Base-by-base conservation (phyloP, 495 filamentous ascomycete genomes). In the Neurospora hispaniola region DNA sequence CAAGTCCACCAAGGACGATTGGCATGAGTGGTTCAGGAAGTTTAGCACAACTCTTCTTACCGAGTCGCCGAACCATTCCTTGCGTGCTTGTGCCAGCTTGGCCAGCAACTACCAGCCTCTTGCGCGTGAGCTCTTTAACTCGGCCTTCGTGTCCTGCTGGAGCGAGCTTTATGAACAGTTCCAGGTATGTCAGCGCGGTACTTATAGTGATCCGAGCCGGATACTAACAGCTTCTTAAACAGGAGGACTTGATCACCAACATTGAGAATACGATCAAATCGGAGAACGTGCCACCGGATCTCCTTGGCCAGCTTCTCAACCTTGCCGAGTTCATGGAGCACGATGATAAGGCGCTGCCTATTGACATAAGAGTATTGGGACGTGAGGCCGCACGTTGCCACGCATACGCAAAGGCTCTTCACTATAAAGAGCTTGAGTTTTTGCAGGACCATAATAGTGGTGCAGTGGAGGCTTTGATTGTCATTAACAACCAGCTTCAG, bases 271-370 rank as follows among this genome's bases (percentile, higher is more conserved):
- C 96, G 0, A 90, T 99, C 74, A 93, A 92, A 66, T 97, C 94
- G 3, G 90, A 93, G 27, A 91, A 97, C 73, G 96, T 98, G 35
- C 95, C 96, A 0, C 95, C 96, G 0, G 96, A 99, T 79, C 91
- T 99, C 69, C 84, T 98, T 4, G 96, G 97, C 71, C 91, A 97
- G 43, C 87, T 99, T 14, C 89, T 99, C 70, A 99, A 98, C 80
- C 88, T 99, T 16, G 96, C 94, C 4, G 96, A 99, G 76, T 99
- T 98, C 80, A 99, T 99, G 96, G 96, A 99, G 78, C 96, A 99
- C 77, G 96, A 98, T 77, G 96, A 99, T 79, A 98, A 98, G 78
- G 96, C 96, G 7, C 87, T 99, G 31, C 96, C 96, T 18, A 98
- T 99, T 75, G 96, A 99, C 80, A 97, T 99, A 72, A 89, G 96